phyloP scores from a whole-genome alignment of 2,329 filamentous ascomycete genomes.

The Phaeoacremonium minimum region DNA sequence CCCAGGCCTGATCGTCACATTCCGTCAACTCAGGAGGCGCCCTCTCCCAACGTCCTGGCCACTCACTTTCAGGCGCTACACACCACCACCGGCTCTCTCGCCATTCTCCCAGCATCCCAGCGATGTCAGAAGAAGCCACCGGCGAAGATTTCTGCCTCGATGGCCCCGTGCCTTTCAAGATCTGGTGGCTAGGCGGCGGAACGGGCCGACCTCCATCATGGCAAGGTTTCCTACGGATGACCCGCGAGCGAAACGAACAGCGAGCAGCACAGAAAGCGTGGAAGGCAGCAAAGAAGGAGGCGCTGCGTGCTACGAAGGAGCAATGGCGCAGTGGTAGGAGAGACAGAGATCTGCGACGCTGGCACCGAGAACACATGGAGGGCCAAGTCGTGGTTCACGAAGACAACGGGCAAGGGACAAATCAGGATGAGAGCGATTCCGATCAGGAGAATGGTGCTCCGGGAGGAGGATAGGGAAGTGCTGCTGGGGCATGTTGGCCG shows the following conservation, averaged over 20 bases:
- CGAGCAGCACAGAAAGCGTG: slow-evolving; percentile 3
- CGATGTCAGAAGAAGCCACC: too few relatives aligned
- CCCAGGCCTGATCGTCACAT: too few relatives aligned
- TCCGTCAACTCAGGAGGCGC: too few relatives aligned
- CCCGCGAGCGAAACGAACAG: slow-evolving; percentile 3
- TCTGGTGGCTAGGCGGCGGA: slow-evolving; percentile 7
- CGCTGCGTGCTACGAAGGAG: not conserved
- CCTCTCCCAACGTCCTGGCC: too few relatives aligned
- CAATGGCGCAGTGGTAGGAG: slow-evolving; percentile 2
- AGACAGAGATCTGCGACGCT: slow-evolving; percentile 4
- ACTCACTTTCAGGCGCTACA: too few relatives aligned
- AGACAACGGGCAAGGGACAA: too few relatives aligned
- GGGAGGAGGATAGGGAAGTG: too few relatives aligned
- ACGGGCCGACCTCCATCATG: slow-evolving; percentile 3
- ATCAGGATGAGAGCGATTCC: not conserved
- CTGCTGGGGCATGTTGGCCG: too few relatives aligned
- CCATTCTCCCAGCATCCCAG: too few relatives aligned
- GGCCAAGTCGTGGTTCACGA: not conserved
- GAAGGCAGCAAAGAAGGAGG: slow-evolving; percentile 19
- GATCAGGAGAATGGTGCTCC: slow-evolving; percentile 1
- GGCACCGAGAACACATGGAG: not conserved
- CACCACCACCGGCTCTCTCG: too few relatives aligned
- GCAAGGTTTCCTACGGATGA: slow-evolving; percentile 2
- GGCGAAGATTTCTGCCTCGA: too few relatives aligned
- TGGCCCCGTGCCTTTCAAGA: not conserved